These are phyloP conservation scores for Coemansia sp. DNA, from an alignment of 192 early-diverging fungal species.

Conservation along the genomic window DNA sequence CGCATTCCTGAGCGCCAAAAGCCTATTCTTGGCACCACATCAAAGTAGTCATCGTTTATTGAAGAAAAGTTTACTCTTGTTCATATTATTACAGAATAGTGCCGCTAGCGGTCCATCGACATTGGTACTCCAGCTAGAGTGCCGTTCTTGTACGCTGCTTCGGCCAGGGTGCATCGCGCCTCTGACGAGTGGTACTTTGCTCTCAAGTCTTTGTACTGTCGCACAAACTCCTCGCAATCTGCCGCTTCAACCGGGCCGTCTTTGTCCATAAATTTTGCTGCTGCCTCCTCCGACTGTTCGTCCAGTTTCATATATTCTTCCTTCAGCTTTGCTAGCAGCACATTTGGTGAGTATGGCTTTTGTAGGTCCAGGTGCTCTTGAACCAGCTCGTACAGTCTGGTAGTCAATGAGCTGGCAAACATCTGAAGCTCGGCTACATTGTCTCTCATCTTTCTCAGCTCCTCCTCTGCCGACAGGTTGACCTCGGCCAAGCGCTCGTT, in stretches of 20 bases:
- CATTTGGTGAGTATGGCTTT: slow-evolving; percentile 49
- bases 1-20: slow-evolving; percentile 72
- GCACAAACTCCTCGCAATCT: slow-evolving; percentile 54
- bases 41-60: slow-evolving; percentile 23
- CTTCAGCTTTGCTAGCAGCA: slow-evolving; percentile 23
- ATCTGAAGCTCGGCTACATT: slow-evolving; percentile 51
- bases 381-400: slow-evolving; percentile 50
- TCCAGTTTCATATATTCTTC: slow-evolving; percentile 24
- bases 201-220: slow-evolving; percentile 34
- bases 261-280: slow-evolving; percentile 16
- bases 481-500: slow-evolving; percentile 52
- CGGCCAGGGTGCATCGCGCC: slow-evolving; percentile 23
- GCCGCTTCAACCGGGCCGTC: slow-evolving; percentile 10
- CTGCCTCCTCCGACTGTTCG: slow-evolving; percentile 26
- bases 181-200: slow-evolving; percentile 32
- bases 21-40: slow-evolving; percentile 62
- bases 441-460: slow-evolving; percentile 48
- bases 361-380: slow-evolving; percentile 50
- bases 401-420: slow-evolving; percentile 53
- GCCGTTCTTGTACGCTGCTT: slow-evolving; percentile 43
- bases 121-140: slow-evolving; percentile 39
- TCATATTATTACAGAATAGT: background rate
- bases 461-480: slow-evolving; percentile 45
- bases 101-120: slow-evolving; percentile 36
- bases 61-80: slow-evolving; percentile 1